phyloP scores from a whole-genome alignment of 1,139 yeast species.

The Eremothecium cymbalariae region DNA sequence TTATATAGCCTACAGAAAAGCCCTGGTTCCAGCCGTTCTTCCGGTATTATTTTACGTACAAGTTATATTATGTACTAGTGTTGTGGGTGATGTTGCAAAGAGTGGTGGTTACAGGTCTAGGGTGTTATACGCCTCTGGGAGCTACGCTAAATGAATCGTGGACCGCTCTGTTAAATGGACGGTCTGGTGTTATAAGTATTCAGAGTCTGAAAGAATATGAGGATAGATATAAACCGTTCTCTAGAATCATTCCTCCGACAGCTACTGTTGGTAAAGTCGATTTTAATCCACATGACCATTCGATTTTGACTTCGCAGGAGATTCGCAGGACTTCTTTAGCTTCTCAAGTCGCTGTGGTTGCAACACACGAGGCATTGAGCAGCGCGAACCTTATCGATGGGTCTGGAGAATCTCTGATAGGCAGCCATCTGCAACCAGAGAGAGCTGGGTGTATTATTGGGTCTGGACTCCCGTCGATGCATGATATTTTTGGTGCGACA shows the following conservation, averaged over 20 bases:
- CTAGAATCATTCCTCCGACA: conserved; percentile 48
- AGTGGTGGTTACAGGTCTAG: conserved; percentile 90
- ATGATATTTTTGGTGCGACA: conserved; percentile 57
- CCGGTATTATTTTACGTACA: too few species aligned
- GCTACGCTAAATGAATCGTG: conserved; percentile 52
- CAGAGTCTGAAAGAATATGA: conserved; percentile 41
- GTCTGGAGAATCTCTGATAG: background rate
- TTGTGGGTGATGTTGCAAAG: conserved; percentile 39
- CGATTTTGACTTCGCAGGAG: conserved; percentile 28
- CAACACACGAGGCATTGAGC: conserved; percentile 65
- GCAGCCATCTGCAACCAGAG: conserved; percentile 9
- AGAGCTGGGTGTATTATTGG: conserved; percentile 74
- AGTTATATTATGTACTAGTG: too few species aligned
- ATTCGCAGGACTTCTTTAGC: conserved; percentile 58
- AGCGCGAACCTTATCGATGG: conserved; percentile 42
- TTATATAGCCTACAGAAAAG: too few species aligned
- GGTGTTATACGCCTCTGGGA: conserved; percentile 80
- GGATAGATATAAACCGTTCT: conserved; percentile 37
- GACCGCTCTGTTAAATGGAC: conserved; percentile 42
- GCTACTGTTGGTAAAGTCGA: conserved; percentile 37
- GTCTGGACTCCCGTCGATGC: conserved; percentile 86
- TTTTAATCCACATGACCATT: conserved; percentile 40
- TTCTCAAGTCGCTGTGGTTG: conserved; percentile 71
- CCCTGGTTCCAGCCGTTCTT: too few species aligned
- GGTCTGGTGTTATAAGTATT: conserved; percentile 52